phyloP scores from a whole-genome alignment of 805 yeast species.

The Komagataella phaffii region DNA sequence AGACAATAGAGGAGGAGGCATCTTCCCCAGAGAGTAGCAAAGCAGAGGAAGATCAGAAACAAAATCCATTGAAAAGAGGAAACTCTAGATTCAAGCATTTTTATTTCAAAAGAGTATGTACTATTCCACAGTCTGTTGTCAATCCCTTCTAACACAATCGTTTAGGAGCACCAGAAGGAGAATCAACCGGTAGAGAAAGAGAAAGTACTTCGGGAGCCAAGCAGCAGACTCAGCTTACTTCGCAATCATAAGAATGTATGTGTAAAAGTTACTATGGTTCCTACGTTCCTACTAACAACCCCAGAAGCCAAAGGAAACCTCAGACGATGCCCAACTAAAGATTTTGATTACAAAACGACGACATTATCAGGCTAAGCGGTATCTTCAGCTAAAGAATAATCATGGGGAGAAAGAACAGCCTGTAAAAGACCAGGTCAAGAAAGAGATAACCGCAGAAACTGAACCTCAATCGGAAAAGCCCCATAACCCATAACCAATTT shows the following conservation, averaged over 20 bases:
- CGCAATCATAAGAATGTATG: neutral
- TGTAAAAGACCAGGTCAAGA: neutral
- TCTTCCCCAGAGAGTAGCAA: neutral
- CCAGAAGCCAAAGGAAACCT: neutral
- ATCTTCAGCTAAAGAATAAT: too few relatives aligned
- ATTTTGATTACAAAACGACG: neutral
- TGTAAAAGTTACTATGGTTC: neutral
- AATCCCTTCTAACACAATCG: neutral
- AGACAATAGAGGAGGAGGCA: neutral
- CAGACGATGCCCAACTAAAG: neutral
- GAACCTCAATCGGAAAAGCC: neutral
- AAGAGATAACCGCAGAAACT: neutral
- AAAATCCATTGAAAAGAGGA: neutral
- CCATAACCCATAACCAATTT: neutral
- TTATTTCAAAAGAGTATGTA: neutral
- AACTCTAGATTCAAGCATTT: neutral
- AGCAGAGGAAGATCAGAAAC: neutral
- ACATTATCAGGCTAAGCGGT: neutral
- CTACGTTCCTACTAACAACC: neutral
- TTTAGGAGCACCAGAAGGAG: neutral
- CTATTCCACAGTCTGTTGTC: neutral
- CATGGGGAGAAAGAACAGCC: neutral
- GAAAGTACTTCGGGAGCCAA: neutral
- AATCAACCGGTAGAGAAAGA: neutral
- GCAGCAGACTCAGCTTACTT: neutral